Evolutionary conservation across 108 stramenopile species (phyloP), one percentile per base, ranked within the genome.

Genomic region (Pseudonitzschia multiseries): DNA sequence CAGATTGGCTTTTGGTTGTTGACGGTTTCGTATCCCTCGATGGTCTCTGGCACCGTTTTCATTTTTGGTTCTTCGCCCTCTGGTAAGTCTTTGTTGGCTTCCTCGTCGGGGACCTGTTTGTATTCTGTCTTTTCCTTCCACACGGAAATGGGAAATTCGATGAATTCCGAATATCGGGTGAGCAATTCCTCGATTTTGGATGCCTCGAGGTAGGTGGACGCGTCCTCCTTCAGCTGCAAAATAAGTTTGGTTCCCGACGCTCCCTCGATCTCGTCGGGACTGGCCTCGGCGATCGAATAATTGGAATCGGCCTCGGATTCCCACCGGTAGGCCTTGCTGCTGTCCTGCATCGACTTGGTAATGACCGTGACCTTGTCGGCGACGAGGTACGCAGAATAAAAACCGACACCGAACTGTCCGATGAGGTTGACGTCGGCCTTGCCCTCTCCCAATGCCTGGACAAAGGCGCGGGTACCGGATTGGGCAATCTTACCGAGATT

Each of bases 391-490:
- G 97, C 95, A 17, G 96, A 96, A 83, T 99, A 99, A 75, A 99
- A 99, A 41, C 99, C 99, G 9, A 99, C 99, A 71, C 99, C 99
- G 73, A 99, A 99, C 77, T 99, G 98, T 27, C 99, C 99, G 76
- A 99, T 98, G 33, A 99, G 72, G 69, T 88, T 91, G 51, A 90
- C 92, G 73, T 92, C 95, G n/a, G 84, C 86, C 8, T 42, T 68
- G 8, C 89, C 93, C 57, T 93, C 82, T 27, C 96, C 94, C 31
- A 99, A 71, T 14, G 91, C 93, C 68, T 97, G 89, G 21, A 89
- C 61, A 75, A 96, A 97, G 31, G 87, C 89, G 51, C 86, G 84
- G 8, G 97, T 97, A 22, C 97, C 95, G 44, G 84, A 86, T 54
- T 96, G 94, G 13, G 98, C 98, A 75, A 99, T 99, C 57, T 86